phyloP scores from a whole-genome alignment of 495 filamentous ascomycete genomes.

The Neurospora sp. region DNA sequence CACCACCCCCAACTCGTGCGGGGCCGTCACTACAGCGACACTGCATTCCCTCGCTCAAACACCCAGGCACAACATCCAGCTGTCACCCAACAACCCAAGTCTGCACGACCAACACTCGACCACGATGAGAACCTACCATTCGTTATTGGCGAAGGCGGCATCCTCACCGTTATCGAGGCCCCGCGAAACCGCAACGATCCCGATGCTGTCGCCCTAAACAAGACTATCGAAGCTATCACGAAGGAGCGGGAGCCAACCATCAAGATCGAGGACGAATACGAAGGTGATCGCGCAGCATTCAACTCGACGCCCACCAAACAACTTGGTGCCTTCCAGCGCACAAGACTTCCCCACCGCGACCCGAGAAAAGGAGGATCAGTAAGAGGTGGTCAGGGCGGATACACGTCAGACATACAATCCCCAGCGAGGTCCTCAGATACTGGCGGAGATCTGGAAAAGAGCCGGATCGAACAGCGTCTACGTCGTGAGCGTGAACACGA shows the following conservation, averaged over 20 bases:
- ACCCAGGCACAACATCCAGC: constrained; percentile 4
- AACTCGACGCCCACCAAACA: constrained; percentile 19
- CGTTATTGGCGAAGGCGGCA: constrained; percentile 21
- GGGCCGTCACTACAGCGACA: constrained; percentile 18
- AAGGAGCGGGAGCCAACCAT: constrained; percentile 9
- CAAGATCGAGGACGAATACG: constrained; percentile 13
- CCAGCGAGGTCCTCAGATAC: constrained; percentile 16
- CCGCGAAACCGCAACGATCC: constrained; percentile 3
- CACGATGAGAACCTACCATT: constrained; percentile 21
- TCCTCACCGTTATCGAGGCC: constrained; percentile 19
- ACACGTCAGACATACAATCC: constrained; percentile 15
- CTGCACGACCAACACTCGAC: constrained; percentile 3
- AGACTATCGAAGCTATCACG: constrained; percentile 3
- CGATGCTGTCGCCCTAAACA: constrained; percentile 3
- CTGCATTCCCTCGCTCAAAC: constrained; percentile 1
- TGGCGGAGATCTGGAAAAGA: constrained; percentile 13
- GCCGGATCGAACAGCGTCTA: constrained; percentile 16
- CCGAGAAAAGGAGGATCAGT: not conserved
- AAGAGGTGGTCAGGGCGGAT: constrained; percentile 1
- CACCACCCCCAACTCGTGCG: constrained; percentile 1
- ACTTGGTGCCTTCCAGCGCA: constrained; percentile 11
- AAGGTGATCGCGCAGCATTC: constrained; percentile 13
- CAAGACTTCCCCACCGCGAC: constrained; percentile 17
- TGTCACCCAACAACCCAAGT: not conserved
- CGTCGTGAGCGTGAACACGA: constrained; percentile 14